These are phyloP conservation scores for Parafenestella ontariensis DNA, from an alignment of 2,329 filamentous ascomycete species.

Conservation along the genomic window DNA sequence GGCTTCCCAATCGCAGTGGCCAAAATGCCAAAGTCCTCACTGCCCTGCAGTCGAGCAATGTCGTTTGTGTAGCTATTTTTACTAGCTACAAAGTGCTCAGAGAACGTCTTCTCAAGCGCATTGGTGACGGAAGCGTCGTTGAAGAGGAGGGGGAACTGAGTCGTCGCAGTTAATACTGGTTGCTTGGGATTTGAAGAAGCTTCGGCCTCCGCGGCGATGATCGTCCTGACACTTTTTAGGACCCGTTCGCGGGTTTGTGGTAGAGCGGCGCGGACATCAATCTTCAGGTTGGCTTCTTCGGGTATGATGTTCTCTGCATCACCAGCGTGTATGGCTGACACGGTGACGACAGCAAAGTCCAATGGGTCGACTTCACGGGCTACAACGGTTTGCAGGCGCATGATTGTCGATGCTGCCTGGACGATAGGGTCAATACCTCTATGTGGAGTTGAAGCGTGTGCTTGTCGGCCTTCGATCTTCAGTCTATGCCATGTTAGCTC, in stretches of 20 bases:
- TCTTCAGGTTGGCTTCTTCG: constrained; percentile 60
- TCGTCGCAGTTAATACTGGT: constrained; percentile 53
- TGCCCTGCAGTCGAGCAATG: constrained; percentile 53
- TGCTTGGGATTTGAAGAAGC: constrained; percentile 55
- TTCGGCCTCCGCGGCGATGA: constrained; percentile 62
- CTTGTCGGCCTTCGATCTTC: constrained; percentile 65
- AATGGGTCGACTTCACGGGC: constrained; percentile 61
- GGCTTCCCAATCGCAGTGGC: constrained; percentile 59
- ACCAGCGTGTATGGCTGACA: constrained; percentile 65
- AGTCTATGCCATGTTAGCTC: constrained; percentile 50
- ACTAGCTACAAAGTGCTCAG: constrained; percentile 51
- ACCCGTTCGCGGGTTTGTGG: constrained; percentile 57
- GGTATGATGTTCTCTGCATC: constrained; percentile 68
- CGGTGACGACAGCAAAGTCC: constrained; percentile 65
- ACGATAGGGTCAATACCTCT: constrained; percentile 65
- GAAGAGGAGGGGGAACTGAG: constrained; percentile 57
- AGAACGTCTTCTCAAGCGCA: constrained; percentile 55
- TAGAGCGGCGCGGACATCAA: constrained; percentile 62
- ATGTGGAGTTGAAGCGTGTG: constrained; percentile 65
- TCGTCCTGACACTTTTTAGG: constrained; percentile 57
- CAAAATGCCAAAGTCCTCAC: constrained; percentile 67
- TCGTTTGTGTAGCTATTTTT: constrained; percentile 47
- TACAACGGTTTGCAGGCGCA: constrained; percentile 67
- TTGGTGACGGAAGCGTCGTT: constrained; percentile 59
- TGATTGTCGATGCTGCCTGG: constrained; percentile 62